These are phyloP conservation scores for Penicillium sp. DNA, from an alignment of 2,329 filamentous ascomycete species.

Conservation along the genomic window DNA sequence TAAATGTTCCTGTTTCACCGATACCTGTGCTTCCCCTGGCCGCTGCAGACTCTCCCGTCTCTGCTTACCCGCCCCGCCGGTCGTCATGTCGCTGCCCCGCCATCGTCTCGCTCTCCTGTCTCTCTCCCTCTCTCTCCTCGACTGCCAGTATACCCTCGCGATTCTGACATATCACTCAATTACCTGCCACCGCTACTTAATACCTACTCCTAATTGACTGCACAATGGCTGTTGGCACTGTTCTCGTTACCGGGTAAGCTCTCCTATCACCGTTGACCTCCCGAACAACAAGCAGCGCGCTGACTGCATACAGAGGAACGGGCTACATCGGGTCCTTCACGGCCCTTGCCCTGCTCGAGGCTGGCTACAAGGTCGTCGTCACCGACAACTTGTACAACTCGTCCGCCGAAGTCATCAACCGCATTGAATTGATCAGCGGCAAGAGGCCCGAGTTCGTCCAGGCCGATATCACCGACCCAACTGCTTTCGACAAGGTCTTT, in stretches of 20 bases:
- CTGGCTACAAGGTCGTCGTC: slow-evolving; percentile 94
- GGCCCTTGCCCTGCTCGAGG: slow-evolving; percentile 81
- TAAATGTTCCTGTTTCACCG: slow-evolving; percentile 9
- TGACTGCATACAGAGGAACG: slow-evolving; percentile 65
- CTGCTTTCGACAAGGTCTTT: slow-evolving; percentile 80
- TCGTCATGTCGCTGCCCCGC: slow-evolving; percentile 10
- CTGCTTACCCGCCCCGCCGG: not conserved
- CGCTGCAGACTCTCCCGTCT: not conserved
- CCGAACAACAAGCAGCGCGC: not conserved
- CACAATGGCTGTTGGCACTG: slow-evolving; percentile 74
- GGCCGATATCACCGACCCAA: slow-evolving; percentile 82
- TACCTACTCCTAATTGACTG: not conserved
- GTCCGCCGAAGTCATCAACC: slow-evolving; percentile 82
- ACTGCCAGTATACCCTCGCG: not conserved
- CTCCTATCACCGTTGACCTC: not conserved
- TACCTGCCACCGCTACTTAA: not conserved
- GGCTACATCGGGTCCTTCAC: slow-evolving; percentile 99
- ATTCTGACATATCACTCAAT: not conserved
- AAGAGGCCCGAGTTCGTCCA: slow-evolving; percentile 82
- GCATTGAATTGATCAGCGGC: slow-evolving; percentile 89
- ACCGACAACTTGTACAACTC: slow-evolving; percentile 98
- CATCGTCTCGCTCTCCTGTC: not conserved
- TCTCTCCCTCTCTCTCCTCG: not conserved
- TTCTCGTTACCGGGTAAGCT: slow-evolving; percentile 82
- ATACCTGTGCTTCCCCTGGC: not conserved